phyloP scores from a whole-genome alignment of 2,329 filamentous ascomycete species.

The Aspergillus fischeri region DNA sequence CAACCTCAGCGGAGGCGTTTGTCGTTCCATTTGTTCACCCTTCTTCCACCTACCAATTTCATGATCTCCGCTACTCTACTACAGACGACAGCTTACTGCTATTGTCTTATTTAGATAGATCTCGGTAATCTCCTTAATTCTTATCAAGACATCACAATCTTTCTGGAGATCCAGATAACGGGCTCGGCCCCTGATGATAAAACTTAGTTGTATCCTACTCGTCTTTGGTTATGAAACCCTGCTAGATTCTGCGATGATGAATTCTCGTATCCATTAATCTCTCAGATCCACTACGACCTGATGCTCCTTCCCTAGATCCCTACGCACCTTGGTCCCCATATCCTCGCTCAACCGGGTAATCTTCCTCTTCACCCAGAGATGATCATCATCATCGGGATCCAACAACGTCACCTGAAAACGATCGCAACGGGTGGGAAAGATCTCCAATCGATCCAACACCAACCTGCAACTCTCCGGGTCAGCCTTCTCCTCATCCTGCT shows the following conservation, averaged over 20 bases:
- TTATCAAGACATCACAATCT: background rate
- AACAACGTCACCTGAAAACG: slow-evolving; percentile 32
- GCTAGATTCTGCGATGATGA: background rate
- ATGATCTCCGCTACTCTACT: background rate
- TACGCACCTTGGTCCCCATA: slow-evolving; percentile 24
- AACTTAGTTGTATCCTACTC: background rate
- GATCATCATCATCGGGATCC: slow-evolving; percentile 25
- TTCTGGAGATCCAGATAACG: background rate
- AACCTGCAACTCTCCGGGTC: slow-evolving; percentile 7
- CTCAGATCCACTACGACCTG: background rate
- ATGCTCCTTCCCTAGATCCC: slow-evolving; percentile 22
- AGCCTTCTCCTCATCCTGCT: background rate
- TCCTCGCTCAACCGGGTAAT: slow-evolving; percentile 25
- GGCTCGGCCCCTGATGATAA: background rate
- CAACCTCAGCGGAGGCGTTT: background rate
- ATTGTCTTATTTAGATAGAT: background rate
- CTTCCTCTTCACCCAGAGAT: slow-evolving; percentile 28
- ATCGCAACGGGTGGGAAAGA: slow-evolving; percentile 35
- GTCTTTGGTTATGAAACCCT: too few species aligned
- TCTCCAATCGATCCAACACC: slow-evolving; percentile 25
- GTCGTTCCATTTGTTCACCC: background rate
- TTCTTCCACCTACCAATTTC: background rate
- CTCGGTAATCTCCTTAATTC: background rate
- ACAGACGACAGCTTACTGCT: background rate
- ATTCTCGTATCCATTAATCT: background rate